These are phyloP conservation scores for Chrysopogon serrulatus DNA, from an alignment of 176 grass and related monocot species.

Conservation along the genomic window DNA sequence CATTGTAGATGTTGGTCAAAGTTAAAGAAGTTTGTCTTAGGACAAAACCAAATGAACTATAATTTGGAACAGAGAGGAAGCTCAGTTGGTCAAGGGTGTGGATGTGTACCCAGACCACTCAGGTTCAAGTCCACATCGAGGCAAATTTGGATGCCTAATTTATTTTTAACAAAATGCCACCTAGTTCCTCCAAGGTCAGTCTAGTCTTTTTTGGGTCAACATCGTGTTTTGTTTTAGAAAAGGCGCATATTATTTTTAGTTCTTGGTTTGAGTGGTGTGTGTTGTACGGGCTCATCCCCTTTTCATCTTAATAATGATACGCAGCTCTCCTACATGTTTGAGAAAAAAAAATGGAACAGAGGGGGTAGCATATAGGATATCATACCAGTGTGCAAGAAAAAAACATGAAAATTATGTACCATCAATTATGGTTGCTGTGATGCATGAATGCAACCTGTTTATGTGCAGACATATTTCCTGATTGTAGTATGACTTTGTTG, in stretches of 20 bases:
- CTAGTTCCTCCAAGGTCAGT: neutral
- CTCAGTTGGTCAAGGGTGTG: neutral
- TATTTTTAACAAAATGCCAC: neutral
- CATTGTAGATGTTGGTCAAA: no score
- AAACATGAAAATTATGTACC: neutral
- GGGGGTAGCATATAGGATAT: neutral
- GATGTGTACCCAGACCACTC: neutral
- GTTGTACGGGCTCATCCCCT: neutral
- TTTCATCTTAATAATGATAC: neutral
- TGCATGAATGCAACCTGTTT: neutral
- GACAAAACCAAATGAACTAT: no score
- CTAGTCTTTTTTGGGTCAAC: neutral
- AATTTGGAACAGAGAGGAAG: no score
- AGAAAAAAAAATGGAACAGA: neutral
- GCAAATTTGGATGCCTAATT: neutral
- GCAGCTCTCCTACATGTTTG: neutral
- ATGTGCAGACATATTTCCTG: neutral
- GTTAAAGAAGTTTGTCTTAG: no score
- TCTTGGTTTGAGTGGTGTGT: neutral
- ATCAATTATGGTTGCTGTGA: neutral
- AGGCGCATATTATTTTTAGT: neutral
- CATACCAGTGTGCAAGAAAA: neutral
- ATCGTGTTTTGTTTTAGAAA: neutral
- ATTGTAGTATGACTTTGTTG: neutral
- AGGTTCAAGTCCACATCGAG: neutral